phyloP scores from a whole-genome alignment of 1,284 basidiomycete species.

The Fistulina hepatica region DNA sequence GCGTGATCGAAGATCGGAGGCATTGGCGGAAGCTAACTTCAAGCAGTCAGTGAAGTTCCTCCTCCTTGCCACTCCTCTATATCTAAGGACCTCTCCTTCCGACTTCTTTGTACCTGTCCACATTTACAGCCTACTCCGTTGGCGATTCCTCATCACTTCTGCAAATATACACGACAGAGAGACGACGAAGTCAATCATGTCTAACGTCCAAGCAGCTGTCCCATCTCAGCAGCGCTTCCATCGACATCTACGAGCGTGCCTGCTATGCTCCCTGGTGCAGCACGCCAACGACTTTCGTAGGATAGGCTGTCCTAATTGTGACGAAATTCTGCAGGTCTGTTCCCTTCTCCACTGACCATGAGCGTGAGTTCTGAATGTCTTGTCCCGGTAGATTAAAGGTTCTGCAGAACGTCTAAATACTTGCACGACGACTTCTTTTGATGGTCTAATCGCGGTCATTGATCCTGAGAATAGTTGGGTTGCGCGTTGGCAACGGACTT shows the following conservation, averaged over 20 bases:
- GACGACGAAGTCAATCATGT: too few relatives aligned
- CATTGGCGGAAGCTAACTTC: too few relatives aligned
- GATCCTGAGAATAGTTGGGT: constrained; percentile 93
- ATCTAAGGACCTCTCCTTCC: too few relatives aligned
- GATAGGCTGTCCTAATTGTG: constrained; percentile 93
- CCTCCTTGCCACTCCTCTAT: too few relatives aligned
- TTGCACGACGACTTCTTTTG: constrained; percentile 92
- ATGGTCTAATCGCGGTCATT: constrained; percentile 85
- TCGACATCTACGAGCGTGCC: constrained; percentile 79
- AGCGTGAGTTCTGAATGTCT: not conserved
- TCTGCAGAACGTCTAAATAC: constrained; percentile 73
- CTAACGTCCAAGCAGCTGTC: too few relatives aligned
- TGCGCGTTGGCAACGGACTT: constrained; percentile 83
- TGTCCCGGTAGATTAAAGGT: constrained; percentile 69
- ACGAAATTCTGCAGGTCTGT: constrained; percentile 82
- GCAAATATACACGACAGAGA: too few relatives aligned
- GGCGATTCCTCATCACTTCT: too few relatives aligned
- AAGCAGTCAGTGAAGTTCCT: too few relatives aligned
- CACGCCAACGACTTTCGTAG: constrained; percentile 76
- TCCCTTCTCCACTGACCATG: not conserved
- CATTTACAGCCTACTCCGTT: too few relatives aligned
- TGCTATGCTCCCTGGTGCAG: constrained; percentile 88
- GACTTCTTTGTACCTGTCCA: too few relatives aligned
- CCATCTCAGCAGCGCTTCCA: too few relatives aligned
- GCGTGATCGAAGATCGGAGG: too few relatives aligned